Percentiles rank a stretch among this genome's conserved stretches.
Conservation (phyloP, 768 basidiomycete species). For the Russula abietina region DNA sequence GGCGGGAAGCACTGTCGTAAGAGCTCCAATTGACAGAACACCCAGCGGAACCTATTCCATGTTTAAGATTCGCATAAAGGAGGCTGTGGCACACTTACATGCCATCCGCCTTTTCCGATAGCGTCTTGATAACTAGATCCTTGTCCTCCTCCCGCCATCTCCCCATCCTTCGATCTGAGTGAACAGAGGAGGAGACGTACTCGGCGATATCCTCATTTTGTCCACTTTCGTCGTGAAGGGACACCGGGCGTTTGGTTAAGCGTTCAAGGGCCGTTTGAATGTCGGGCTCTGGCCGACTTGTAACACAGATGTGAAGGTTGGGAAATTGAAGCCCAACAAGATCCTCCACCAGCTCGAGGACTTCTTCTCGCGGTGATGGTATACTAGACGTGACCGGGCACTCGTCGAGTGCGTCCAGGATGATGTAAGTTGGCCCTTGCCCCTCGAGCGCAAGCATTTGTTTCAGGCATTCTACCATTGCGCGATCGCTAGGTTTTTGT, state of each 20-base stretch:
- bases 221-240: no score
- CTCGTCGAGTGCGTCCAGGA: background rate
- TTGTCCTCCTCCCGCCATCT: no score
- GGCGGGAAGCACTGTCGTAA: background rate
- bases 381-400: background rate
- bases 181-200: no score
- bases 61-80: no score
- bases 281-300: no score
- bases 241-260: no score
- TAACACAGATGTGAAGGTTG: background rate
- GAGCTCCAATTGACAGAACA: background rate
- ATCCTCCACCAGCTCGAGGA: background rate
- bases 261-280: no score
- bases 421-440: background rate
- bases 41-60: background rate
- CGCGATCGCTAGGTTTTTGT: background rate
- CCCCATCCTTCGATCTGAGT: no score
- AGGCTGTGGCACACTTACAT: no score
- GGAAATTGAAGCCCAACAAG: background rate
- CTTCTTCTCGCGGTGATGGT: background rate
- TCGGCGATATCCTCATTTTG: no score
- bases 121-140: no score
- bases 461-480: background rate
- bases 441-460: background rate
- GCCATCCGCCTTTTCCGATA: no score